phyloP scores from a whole-genome alignment of 306 rosid species.

The Dryas alaskensis region DNA sequence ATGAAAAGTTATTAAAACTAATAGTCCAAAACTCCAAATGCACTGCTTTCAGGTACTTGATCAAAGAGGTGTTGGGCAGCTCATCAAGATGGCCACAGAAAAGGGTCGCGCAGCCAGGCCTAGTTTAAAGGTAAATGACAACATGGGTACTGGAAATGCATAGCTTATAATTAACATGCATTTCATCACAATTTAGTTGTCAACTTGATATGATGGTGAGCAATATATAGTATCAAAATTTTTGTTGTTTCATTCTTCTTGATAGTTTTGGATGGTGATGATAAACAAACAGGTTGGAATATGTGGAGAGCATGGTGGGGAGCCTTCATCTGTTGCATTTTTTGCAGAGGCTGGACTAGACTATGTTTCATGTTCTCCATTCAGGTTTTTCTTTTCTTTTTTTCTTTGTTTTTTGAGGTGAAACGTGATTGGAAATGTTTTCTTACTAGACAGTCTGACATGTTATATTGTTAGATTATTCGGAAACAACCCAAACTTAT shows the following conservation, averaged over 20 bases:
- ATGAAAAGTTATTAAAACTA: slow-evolving; percentile 4
- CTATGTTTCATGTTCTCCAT: slow-evolving; percentile 98
- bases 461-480: not conserved
- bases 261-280: not conserved
- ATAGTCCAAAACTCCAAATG: not conserved
- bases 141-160: not conserved
- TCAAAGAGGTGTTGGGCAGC: slow-evolving; percentile 94
- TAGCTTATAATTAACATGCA: not conserved
- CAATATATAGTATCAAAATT: not conserved
- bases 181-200: not conserved
- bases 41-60: slow-evolving; percentile 72
- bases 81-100: slow-evolving; percentile 79
- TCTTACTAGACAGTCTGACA: too few relatives aligned
- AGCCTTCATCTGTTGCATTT: slow-evolving; percentile 92
- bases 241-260: not conserved
- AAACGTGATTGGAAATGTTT: too few relatives aligned
- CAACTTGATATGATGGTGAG: not conserved
- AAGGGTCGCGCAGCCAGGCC: slow-evolving; percentile 85
- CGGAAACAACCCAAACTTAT: too few relatives aligned
- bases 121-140: slow-evolving; percentile 58
- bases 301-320: slow-evolving; percentile 99
- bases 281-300: slow-evolving; percentile 70
- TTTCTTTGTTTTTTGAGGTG: not conserved
- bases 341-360: slow-evolving; percentile 90
- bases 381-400: slow-evolving; percentile 47